Evolutionary conservation across 2,329 filamentous ascomycete genomes (phyloP).

Genomic region (Pyrenochaeta sp.): DNA sequence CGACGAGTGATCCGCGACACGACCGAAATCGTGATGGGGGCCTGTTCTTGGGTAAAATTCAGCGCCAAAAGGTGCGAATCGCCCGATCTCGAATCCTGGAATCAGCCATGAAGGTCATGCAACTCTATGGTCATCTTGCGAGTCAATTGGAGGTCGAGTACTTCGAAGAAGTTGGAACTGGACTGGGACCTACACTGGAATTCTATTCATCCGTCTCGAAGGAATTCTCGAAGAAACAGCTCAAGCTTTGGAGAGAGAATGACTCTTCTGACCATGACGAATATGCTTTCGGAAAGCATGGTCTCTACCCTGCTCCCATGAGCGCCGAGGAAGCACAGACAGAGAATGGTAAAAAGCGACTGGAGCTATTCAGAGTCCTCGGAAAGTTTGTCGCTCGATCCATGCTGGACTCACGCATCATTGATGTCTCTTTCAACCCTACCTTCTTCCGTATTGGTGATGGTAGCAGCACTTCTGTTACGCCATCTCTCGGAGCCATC

Average conservation of each 20-base stretch:
- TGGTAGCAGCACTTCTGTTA: slow-evolving; percentile 65
- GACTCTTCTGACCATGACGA: slow-evolving; percentile 76
- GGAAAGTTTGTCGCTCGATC: slow-evolving; percentile 97
- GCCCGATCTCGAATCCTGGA: slow-evolving; percentile 94
- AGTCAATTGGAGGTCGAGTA: slow-evolving; percentile 98
- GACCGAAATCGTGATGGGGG: slow-evolving; percentile 87
- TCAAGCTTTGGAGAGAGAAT: slow-evolving; percentile 94
- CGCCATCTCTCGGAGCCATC: slow-evolving; percentile 86
- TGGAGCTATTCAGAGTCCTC: slow-evolving; percentile 89
- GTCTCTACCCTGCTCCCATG: slow-evolving; percentile 91
- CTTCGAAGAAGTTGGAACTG: slow-evolving; percentile 97
- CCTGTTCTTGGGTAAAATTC: slow-evolving; percentile 87
- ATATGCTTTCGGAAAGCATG: slow-evolving; percentile 83
- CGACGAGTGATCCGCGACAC: slow-evolving; percentile 78
- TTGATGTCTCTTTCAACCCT: slow-evolving; percentile 95
- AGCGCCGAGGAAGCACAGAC: slow-evolving; percentile 75
- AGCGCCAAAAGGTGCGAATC: slow-evolving; percentile 97
- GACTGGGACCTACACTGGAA: slow-evolving; percentile 91
- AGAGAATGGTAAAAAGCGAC: slow-evolving; percentile 84
- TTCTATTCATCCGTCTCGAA: slow-evolving; percentile 98
- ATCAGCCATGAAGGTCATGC: slow-evolving; percentile 98
- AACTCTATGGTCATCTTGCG: slow-evolving; percentile 94
- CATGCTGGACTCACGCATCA: slow-evolving; percentile 98
- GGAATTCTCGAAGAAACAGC: slow-evolving; percentile 96
- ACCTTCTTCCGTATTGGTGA: slow-evolving; percentile 97